Evolutionary conservation across 306 rosid species (phyloP).

Genomic region (Pyrus communis): DNA sequence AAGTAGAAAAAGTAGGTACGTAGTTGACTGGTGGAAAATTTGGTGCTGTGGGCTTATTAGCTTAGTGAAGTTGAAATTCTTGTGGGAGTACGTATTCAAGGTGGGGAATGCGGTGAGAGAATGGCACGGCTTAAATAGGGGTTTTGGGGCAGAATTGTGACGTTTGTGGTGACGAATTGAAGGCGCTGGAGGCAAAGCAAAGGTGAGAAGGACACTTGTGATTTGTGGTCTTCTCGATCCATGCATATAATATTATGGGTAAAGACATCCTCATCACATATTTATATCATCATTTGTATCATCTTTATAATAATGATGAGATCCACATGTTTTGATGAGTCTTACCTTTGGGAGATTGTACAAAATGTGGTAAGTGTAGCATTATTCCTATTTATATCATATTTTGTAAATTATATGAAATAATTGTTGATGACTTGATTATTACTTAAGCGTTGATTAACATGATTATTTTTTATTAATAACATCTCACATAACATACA

Average conservation of each 20-base stretch:
- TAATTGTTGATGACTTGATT: too few species aligned
- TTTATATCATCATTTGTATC: too few species aligned
- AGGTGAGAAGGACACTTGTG: not conserved
- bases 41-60: not conserved
- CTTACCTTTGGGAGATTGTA: too few species aligned
- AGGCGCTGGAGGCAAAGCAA: not conserved
- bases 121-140: not conserved
- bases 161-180: constrained; percentile 23
- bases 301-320: too few species aligned
- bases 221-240: not conserved
- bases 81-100: not conserved
- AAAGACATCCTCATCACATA: too few species aligned
- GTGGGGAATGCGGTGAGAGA: not conserved
- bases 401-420: too few species aligned
- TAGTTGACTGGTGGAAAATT: not conserved
- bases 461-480: too few species aligned
- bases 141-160: not conserved
- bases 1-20: not conserved
- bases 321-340: rapidly evolving
- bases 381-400: too few species aligned
- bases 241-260: not conserved
- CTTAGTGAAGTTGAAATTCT: not conserved
- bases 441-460: too few species aligned
- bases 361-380: too few species aligned
- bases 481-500: too few species aligned